phyloP scores from a whole-genome alignment of 169 alveolate genomes.

The Toxoplasma gondii region DNA sequence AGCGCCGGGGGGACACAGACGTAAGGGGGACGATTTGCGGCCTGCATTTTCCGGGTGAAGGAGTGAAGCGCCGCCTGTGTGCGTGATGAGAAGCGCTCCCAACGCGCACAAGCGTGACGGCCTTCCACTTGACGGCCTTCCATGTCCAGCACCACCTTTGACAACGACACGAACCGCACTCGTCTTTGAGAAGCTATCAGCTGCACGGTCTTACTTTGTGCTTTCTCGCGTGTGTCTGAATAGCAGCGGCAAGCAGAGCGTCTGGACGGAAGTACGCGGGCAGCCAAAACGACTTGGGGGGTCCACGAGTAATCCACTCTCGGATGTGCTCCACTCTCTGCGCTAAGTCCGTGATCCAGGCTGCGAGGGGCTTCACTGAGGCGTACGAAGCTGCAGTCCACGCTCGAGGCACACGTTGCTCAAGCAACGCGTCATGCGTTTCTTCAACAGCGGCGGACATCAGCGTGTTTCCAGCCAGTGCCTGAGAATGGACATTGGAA shows the following conservation, averaged over 20 bases:
- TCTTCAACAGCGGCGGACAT: constrained; percentile 57
- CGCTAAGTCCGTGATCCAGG: not conserved
- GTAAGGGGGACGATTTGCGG: too few relatives aligned
- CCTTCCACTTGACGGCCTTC: too few relatives aligned
- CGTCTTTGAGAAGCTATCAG: too few relatives aligned
- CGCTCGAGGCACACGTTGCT: constrained; percentile 57
- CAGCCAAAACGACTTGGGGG: not conserved
- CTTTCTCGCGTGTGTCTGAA: not conserved
- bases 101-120: too few relatives aligned
- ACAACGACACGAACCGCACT: too few relatives aligned
- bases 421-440: constrained; percentile 21
- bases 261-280: not conserved
- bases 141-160: too few relatives aligned
- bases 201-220: not conserved
- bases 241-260: not conserved
- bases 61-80: too few relatives aligned
- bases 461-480: constrained; percentile 43
- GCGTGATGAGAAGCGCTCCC: too few relatives aligned
- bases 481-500: not conserved
- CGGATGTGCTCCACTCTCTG: not conserved
- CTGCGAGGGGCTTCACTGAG: not conserved
- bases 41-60: too few relatives aligned
- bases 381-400: constrained; percentile 49
- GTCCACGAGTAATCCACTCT: not conserved
- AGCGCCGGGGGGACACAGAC: too few relatives aligned